A percentile compares a stretch with the other conserved stretches of the same genome.
These are phyloP conservation scores for Digitaria exilis DNA, from an alignment of 202 grass and related monocot genomes.

Conservation along the genomic window DNA sequence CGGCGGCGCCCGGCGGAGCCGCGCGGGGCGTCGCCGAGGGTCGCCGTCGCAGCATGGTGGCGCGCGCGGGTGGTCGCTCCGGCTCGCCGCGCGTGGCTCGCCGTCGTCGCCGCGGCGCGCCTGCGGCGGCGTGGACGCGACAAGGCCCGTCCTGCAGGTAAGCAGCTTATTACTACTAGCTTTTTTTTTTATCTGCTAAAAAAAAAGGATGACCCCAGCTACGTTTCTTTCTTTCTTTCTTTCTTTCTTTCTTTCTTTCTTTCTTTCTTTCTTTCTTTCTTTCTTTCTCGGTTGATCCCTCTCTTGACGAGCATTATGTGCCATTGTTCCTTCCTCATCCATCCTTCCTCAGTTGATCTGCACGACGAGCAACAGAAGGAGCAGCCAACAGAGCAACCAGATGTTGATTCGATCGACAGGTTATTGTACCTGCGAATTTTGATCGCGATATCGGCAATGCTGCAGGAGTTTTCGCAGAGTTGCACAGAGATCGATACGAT, in stretches of 20 bases:
- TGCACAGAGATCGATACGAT: background rate
- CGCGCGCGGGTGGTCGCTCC: constrained; percentile 62
- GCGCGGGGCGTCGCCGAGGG: constrained; percentile 1
- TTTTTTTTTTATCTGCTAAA: no score
- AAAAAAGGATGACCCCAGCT: no score
- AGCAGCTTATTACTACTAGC: background rate
- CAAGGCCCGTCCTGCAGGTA: constrained; percentile 41
- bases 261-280: background rate
- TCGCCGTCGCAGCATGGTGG: constrained; percentile 59
- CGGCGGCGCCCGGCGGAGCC: constrained; percentile 34
- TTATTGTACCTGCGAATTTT: background rate
- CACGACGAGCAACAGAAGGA: background rate
- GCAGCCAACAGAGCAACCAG: no score
- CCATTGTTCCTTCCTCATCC: no score
- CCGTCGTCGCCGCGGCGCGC: constrained; percentile 66
- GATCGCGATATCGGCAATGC: background rate
- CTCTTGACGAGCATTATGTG: background rate
- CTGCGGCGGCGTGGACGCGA: constrained; percentile 37
- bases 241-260: background rate
- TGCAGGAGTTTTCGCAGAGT: background rate
- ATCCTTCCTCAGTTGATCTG: background rate
- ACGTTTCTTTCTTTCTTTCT: background rate
- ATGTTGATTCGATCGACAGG: background rate
- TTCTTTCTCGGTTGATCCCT: background rate
- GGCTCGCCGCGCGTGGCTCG: constrained; percentile 64